Percentiles rank a stretch among this genome's conserved stretches.
Evolutionary conservation across 768 basidiomycete genomes (phyloP).

Genomic region (Kwoniella dendrophila): DNA sequence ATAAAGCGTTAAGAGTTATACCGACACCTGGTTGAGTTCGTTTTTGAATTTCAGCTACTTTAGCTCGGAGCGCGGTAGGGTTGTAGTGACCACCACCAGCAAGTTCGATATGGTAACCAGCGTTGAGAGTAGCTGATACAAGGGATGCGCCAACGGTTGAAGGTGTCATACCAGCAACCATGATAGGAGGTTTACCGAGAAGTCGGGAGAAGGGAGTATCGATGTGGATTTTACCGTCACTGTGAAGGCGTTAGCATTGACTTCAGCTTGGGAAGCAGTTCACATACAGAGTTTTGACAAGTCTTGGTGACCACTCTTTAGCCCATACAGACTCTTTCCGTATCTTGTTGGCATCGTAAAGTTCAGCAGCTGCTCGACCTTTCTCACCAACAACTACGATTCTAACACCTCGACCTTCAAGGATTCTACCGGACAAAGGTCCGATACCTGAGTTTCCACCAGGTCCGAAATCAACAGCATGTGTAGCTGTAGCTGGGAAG

Average conservation of each 20-base stretch:
- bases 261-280: neutral
- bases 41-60: conserved; percentile 87
- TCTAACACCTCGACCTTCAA: conserved; percentile 90
- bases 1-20: conserved; percentile 89
- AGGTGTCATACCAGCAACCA: conserved; percentile 99
- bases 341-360: conserved; percentile 69
- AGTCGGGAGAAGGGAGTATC: conserved; percentile 97
- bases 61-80: conserved; percentile 78
- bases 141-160: conserved; percentile 94
- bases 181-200: conserved; percentile 93
- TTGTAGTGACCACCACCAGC: conserved; percentile 99
- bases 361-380: conserved; percentile 81
- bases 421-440: conserved; percentile 80
- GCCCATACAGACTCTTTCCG: conserved; percentile 87
- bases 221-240: conserved; percentile 87
- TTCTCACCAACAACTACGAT: conserved; percentile 88
- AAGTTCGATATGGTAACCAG: conserved; percentile 94
- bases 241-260: conserved; percentile 53
- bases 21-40: conserved; percentile 85
- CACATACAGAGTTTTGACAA: conserved; percentile 85
- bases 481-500: conserved; percentile 88
- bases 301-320: conserved; percentile 77
- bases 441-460: conserved; percentile 93
- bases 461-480: conserved; percentile 94
- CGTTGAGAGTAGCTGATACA: conserved; percentile 86